These are phyloP conservation scores for Hygrocybe punicea DNA, from an alignment of 768 basidiomycete species.

Conservation along the genomic window DNA sequence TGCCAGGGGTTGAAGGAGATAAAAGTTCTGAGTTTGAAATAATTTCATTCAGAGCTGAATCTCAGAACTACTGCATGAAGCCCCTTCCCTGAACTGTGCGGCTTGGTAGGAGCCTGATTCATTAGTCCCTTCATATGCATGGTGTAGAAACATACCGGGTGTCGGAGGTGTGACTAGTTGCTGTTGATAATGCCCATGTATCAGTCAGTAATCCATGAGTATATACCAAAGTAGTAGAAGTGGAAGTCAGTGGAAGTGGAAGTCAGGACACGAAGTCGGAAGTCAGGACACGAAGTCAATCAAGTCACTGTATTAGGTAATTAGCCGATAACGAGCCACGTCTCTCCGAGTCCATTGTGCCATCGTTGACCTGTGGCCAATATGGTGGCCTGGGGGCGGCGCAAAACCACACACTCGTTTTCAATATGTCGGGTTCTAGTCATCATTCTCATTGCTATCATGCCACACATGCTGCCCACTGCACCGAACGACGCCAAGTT, in stretches of 20 bases:
- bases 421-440: conserved; percentile 28
- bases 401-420: conserved; percentile 8
- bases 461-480: background rate
- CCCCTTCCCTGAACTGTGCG: too few species aligned
- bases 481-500: background rate
- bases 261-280: too few species aligned
- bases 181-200: too few species aligned
- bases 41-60: too few species aligned
- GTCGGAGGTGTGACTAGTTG: too few species aligned
- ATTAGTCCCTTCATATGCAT: too few species aligned
- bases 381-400: background rate
- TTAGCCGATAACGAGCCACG: background rate
- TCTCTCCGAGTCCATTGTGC: background rate
- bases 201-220: too few species aligned
- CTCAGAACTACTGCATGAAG: too few species aligned
- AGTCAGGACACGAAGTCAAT: background rate
- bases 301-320: background rate
- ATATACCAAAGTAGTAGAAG: background rate
- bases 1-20: too few species aligned
- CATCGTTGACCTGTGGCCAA: background rate
- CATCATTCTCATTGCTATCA: conserved; percentile 2
- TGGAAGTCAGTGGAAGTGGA: background rate
- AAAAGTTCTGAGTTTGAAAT: too few species aligned
- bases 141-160: too few species aligned
- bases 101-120: too few species aligned